These are phyloP conservation scores for Hypoxylon cercidicola DNA, from an alignment of 495 filamentous ascomycete genomes.

Conservation along the genomic window DNA sequence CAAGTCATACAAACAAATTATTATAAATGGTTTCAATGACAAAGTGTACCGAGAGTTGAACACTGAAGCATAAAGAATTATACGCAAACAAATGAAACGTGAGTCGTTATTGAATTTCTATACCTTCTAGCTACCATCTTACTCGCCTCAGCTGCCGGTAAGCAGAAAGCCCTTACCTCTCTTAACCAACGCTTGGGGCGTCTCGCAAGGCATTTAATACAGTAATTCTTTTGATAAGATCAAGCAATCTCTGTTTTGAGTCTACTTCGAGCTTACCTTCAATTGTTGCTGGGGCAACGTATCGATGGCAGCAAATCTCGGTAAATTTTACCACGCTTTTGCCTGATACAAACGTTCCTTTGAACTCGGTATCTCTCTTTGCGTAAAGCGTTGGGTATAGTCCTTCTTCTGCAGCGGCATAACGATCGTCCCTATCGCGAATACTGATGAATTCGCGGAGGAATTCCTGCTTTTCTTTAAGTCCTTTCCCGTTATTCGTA, in stretches of 20 bases:
- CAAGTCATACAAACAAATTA: too few relatives aligned
- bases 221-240: conserved; percentile 6
- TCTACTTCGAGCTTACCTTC: conserved; percentile 24
- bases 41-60: too few relatives aligned
- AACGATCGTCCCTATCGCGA: conserved; percentile 20
- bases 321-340: conserved; percentile 39
- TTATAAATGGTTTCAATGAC: too few relatives aligned
- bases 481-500: conserved; percentile 35
- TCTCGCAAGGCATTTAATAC: background rate
- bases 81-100: too few relatives aligned
- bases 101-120: too few relatives aligned
- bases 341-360: conserved; percentile 24
- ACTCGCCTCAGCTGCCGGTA: too few relatives aligned
- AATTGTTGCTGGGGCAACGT: conserved; percentile 37
- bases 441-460: conserved; percentile 35
- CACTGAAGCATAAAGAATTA: too few relatives aligned
- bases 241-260: conserved; percentile 11
- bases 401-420: conserved; percentile 24
- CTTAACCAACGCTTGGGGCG: too few relatives aligned
- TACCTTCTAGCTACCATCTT: too few relatives aligned
- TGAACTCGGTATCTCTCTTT: background rate
- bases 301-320: conserved; percentile 33
- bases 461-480: conserved; percentile 31
- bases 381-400: conserved; percentile 20
- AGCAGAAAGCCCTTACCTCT: too few relatives aligned